A percentile compares a stretch with the other conserved stretches of the same genome.
Evolutionary conservation across 371 early-diverging fungal genomes (phyloP).

Genomic region (Entomophthora muscae): DNA sequence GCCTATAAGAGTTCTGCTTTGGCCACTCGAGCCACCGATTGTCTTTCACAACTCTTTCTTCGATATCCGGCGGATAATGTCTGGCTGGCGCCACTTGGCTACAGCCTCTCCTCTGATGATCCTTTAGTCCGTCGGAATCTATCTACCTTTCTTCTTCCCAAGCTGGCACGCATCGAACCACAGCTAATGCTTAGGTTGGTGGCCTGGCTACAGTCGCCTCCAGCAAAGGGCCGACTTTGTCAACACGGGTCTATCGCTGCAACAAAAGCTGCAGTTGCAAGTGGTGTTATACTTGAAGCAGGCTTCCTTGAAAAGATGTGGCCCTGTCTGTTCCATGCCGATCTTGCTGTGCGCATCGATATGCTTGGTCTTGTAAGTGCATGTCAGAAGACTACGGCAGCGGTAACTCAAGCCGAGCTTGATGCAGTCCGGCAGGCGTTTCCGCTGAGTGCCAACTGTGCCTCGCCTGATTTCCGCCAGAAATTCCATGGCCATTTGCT

Average conservation of each 20-base stretch:
- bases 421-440: slow-evolving; percentile 8
- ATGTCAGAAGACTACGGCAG: slow-evolving; percentile 39
- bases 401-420: slow-evolving; percentile 29
- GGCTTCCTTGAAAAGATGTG: slow-evolving; percentile 17
- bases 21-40: slow-evolving; percentile 31
- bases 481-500: slow-evolving; percentile 36
- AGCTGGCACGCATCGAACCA: neutral
- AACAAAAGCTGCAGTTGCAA: neutral
- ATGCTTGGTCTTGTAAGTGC: slow-evolving; percentile 65
- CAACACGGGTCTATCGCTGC: neutral
- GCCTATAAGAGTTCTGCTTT: slow-evolving; percentile 41
- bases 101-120: slow-evolving; percentile 16
- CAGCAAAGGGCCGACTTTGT: neutral
- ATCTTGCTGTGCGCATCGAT: slow-evolving; percentile 58
- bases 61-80: neutral
- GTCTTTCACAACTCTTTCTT: slow-evolving; percentile 21
- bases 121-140: slow-evolving; percentile 18
- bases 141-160: slow-evolving; percentile 15
- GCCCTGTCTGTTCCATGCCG: slow-evolving; percentile 44
- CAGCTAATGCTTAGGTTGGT: neutral
- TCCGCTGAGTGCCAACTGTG: slow-evolving; percentile 35
- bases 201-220: neutral
- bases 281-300: slow-evolving; percentile 3
- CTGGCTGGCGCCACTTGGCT: slow-evolving; percentile 17
- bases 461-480: slow-evolving; percentile 66